Percentiles rank a stretch among this genome's conserved stretches.
Evolutionary conservation across 169 alveolate genomes (phyloP).

Genomic region (Plasmodium gonderi): DNA sequence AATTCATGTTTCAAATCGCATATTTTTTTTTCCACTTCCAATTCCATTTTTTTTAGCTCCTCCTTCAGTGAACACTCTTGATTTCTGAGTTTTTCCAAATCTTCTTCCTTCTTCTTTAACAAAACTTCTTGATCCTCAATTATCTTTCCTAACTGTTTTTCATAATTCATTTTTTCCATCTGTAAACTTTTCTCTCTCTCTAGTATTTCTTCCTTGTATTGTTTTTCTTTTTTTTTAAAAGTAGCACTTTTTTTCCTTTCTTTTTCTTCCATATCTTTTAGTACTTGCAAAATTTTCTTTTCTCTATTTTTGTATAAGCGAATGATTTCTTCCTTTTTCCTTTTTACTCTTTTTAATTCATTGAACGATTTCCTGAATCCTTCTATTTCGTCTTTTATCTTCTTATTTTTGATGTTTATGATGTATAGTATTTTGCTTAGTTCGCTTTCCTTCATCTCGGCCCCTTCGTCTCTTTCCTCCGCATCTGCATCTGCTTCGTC

Average conservation of each 20-base stretch:
- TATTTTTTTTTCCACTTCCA: conserved; percentile 16
- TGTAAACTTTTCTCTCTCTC: neutral
- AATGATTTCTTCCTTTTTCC: conserved; percentile 61
- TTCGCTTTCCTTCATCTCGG: conserved; percentile 6
- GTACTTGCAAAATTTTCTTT: neutral
- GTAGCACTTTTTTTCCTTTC: neutral
- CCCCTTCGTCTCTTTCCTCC: neutral
- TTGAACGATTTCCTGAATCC: neutral
- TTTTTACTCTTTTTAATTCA: conserved; percentile 14
- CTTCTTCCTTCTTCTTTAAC: conserved; percentile 12
- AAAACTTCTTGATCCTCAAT: conserved; percentile 15
- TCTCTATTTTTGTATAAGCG: conserved; percentile 46
- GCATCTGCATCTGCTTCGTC: neutral
- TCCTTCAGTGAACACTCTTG: conserved; percentile 31
- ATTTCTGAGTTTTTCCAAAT: neutral
- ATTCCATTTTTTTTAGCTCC: conserved; percentile 37
- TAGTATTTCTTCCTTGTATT: conserved; percentile 32
- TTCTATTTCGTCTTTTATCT: conserved; percentile 45
- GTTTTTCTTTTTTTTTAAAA: conserved; percentile 52
- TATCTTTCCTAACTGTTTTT: neutral
- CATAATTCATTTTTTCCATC: conserved; percentile 33
- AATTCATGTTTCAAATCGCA: neutral
- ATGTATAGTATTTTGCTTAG: conserved; percentile 7
- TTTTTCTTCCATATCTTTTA: conserved; percentile 45
- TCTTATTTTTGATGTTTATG: conserved; percentile 20